Conservation (phyloP, 805 yeast genomes). For the Candida incommunis region DNA sequence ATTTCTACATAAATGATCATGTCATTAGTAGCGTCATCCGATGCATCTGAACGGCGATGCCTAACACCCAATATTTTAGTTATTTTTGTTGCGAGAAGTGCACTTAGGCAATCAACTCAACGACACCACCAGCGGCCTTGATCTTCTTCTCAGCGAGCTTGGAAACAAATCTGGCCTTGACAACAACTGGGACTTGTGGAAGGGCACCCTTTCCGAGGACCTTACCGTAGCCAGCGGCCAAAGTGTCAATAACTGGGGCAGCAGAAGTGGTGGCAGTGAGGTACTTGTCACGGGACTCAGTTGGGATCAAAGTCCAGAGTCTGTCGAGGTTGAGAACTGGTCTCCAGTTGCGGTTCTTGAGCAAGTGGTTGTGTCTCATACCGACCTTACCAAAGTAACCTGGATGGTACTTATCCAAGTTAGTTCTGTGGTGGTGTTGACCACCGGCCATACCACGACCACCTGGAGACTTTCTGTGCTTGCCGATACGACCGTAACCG, state of each 20-base stretch:
- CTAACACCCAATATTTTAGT: neutral
- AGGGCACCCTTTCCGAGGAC: slow-evolving; percentile 98
- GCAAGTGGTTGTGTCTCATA: slow-evolving; percentile 99
- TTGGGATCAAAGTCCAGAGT: slow-evolving; percentile 94
- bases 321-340: slow-evolving; percentile 97
- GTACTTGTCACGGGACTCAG: slow-evolving; percentile 88
- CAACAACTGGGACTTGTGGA: slow-evolving; percentile 97
- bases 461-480: slow-evolving; percentile 99
- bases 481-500: slow-evolving; percentile 99
- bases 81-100: neutral
- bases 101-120: slow-evolving; percentile 92
- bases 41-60: too few relatives aligned
- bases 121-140: slow-evolving; percentile 99
- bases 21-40: neutral
- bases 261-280: slow-evolving; percentile 71
- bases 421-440: slow-evolving; percentile 99
- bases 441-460: slow-evolving; percentile 99
- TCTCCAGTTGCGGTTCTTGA: slow-evolving; percentile 88
- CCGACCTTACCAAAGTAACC: slow-evolving; percentile 99
- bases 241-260: slow-evolving; percentile 98
- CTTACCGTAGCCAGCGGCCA: slow-evolving; percentile 99
- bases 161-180: slow-evolving; percentile 98
- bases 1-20: slow-evolving; percentile 2
- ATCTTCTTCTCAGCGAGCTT: slow-evolving; percentile 99
- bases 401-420: slow-evolving; percentile 99